phyloP scores from a whole-genome alignment of 164 flowering plant genomes.

The grape (Vitis vinifera) region DNA sequence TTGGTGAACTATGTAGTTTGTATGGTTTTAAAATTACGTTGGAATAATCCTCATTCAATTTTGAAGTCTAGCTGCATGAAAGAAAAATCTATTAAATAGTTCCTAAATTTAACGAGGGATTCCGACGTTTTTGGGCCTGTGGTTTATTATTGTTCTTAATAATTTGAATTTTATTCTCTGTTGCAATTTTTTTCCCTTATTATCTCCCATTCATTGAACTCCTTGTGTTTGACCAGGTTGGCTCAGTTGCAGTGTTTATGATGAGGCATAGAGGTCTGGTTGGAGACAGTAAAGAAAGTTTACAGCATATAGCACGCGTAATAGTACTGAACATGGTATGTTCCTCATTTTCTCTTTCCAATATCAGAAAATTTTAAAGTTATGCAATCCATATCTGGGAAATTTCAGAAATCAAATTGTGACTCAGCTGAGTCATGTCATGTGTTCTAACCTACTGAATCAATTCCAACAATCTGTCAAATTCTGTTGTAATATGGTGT shows the following conservation, averaged over 20 bases:
- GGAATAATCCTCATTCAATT: no score
- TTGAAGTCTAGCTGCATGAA: no score
- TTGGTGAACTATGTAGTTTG: no score
- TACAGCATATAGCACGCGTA: conserved; percentile 58
- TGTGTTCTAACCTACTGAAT: not conserved
- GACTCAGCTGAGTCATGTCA: not conserved
- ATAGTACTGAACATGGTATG: conserved; percentile 77
- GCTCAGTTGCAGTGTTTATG: conserved; percentile 71
- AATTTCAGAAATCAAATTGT: no score
- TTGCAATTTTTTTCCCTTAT: not conserved
- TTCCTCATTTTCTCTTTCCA: not conserved
- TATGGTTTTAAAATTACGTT: no score
- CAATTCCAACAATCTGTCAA: not conserved
- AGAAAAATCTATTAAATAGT: no score
- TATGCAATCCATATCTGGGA: not conserved
- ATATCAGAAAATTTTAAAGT: not conserved
- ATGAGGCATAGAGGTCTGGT: conserved; percentile 60
- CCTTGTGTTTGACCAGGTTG: conserved; percentile 55
- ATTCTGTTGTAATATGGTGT: not conserved
- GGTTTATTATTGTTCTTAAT: no score
- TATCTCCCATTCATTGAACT: conserved; percentile 2
- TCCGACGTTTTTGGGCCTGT: no score
- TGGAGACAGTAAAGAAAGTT: conserved; percentile 49
- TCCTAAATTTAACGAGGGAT: no score
- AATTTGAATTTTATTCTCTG: not conserved